Conservation (phyloP, 768 basidiomycete species). For the Cubamyces sp. region DNA sequence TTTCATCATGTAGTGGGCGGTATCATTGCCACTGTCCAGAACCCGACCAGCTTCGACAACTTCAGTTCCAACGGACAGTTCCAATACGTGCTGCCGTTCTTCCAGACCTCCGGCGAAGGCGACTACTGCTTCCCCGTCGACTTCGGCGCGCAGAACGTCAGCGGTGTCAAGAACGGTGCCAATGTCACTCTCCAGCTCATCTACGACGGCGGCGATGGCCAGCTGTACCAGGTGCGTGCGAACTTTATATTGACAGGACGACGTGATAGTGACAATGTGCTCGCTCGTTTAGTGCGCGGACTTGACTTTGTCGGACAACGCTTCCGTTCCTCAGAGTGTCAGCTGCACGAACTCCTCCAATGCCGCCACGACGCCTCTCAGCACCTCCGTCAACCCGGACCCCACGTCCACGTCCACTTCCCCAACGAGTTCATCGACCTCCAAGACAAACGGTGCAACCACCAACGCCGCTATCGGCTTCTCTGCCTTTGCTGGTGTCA, state of each 20-base stretch:
- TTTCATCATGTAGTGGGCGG: constrained; percentile 47
- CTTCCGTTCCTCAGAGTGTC: constrained; percentile 50
- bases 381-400: constrained; percentile 3
- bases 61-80: constrained; percentile 52
- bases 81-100: constrained; percentile 48
- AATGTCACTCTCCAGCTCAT: constrained; percentile 76
- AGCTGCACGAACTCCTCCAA: constrained; percentile 41
- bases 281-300: constrained; percentile 69
- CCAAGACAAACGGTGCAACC: constrained; percentile 12
- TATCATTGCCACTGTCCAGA: constrained; percentile 54
- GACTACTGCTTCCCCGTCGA: constrained; percentile 69
- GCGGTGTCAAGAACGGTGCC: constrained; percentile 58
- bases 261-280: background rate
- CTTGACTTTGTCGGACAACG: constrained; percentile 62
- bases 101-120: constrained; percentile 59
- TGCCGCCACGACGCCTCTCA: constrained; percentile 20
- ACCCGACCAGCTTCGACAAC: constrained; percentile 66
- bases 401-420: constrained; percentile 9
- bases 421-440: constrained; percentile 19
- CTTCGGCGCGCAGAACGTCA: constrained; percentile 52
- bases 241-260: background rate
- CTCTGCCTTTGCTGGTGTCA: constrained; percentile 14
- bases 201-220: constrained; percentile 72
- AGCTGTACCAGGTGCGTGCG: constrained; percentile 65
- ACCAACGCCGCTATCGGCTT: constrained; percentile 11